Conservation (phyloP, 306 rosid genomes). For the Lupinus albus region DNA sequence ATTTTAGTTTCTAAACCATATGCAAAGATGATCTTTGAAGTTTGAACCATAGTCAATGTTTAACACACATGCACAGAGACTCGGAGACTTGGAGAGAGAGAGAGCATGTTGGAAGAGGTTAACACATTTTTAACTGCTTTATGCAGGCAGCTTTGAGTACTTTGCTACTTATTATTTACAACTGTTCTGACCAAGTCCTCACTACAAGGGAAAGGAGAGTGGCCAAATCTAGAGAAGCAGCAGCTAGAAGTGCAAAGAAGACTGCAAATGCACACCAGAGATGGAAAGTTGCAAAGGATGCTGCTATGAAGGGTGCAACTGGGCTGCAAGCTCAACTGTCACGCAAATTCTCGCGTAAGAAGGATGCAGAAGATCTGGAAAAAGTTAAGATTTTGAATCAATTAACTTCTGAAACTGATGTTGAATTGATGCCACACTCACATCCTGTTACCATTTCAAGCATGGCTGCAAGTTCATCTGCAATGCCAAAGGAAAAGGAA, state of each 20-base stretch:
- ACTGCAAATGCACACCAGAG: slow-evolving; percentile 75
- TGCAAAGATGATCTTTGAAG: slow-evolving; percentile 22
- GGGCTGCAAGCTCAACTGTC: slow-evolving; percentile 87
- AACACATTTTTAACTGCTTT: slow-evolving; percentile 53
- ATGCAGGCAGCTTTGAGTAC: slow-evolving; percentile 95
- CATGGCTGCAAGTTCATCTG: slow-evolving; percentile 46
- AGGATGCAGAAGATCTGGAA: slow-evolving; percentile 45
- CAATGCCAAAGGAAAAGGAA: slow-evolving; percentile 45
- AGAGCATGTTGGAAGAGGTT: slow-evolving; percentile 39
- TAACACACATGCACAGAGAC: too few species aligned
- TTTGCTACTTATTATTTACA: slow-evolving; percentile 88
- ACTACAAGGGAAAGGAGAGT: slow-evolving; percentile 80
- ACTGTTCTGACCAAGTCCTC: slow-evolving; percentile 94
- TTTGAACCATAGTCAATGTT: slow-evolving; percentile 26
- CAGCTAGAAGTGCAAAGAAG: slow-evolving; percentile 82
- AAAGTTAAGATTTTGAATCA: slow-evolving; percentile 59
- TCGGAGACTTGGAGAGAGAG: too few species aligned
- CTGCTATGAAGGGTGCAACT: slow-evolving; percentile 77
- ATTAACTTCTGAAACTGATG: slow-evolving; percentile 45
- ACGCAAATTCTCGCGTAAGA: slow-evolving; percentile 63
- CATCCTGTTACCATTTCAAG: slow-evolving; percentile 48
- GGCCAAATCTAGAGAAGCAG: slow-evolving; percentile 86
- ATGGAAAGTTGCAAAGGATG: slow-evolving; percentile 81
- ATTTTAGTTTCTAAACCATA: slow-evolving; percentile 13
- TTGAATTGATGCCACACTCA: slow-evolving; percentile 42